Evolutionary conservation across 2,329 filamentous ascomycete species (phyloP), one percentile per base, ranked within the genome.

Genomic region (Colletotrichum orbiculare): DNA sequence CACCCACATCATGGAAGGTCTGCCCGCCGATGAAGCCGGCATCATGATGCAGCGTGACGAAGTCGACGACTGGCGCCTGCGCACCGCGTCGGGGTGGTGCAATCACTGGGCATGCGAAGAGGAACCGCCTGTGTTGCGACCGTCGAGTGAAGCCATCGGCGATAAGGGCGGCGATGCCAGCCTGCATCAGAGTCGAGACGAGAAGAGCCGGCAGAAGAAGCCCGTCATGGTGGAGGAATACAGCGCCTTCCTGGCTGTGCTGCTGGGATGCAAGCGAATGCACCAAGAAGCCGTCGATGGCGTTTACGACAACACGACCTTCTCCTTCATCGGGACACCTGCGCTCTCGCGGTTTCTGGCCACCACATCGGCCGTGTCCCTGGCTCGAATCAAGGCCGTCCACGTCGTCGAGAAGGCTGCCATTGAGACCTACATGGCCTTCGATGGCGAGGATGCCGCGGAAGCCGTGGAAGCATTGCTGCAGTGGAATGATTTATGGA

Each of bases 311-410:
- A 17, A 43, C 15, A 60, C 42, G 8, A 37, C 61, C 4, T 67
- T 67, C 38, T 55, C 77, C 72, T 12, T 67, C 38, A 39, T 65
- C 42, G 59, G 53, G 6, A 52, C 52, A 1, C 52, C 52, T 12
- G 39, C 62, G 1, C 41, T 65, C 2, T 46, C 58, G 4, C 46
- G 62, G 11, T 65, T 65, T 13, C 9, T 56, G 11, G 12, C 15
- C 3, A 65, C 62, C 6, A 62, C 57, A 7, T 8, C 37, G 3
- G 2, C 39, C 0, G 38, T 48, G 7, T 65, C 41, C 12, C 46
- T 65, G 9, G 1, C 11, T 13, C 62, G 58, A 11, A 48, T 65
- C 41, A 43, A 15, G 2, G 47, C 34, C 12, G 15, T 65, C 4
- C 52, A 65, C 13, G 46, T 65, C 10, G 45, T 49, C 13, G 62